These are phyloP conservation scores for Epichloe glyceriae DNA, from an alignment of 2,329 filamentous ascomycete species.

Conservation along the genomic window DNA sequence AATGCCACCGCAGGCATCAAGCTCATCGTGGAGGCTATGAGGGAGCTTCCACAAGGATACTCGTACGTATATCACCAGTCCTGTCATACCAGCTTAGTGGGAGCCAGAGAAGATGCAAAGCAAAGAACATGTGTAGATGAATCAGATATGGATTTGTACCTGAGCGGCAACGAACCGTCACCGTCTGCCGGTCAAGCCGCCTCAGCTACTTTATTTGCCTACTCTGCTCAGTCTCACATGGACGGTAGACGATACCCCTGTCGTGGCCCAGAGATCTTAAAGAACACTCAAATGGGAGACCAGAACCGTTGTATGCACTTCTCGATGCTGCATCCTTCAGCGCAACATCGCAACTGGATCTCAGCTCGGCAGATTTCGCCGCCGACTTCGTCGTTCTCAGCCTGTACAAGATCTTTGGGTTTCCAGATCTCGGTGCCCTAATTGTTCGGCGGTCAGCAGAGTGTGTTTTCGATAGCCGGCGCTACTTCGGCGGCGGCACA, in stretches of 20 bases:
- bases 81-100: constrained; percentile 77
- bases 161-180: constrained; percentile 28
- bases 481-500: constrained; percentile 88
- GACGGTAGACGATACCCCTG: constrained; percentile 65
- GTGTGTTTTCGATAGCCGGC: constrained; percentile 49
- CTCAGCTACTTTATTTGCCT: constrained; percentile 51
- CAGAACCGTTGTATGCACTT: constrained; percentile 45
- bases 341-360: constrained; percentile 63
- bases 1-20: constrained; percentile 91
- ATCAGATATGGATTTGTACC: constrained; percentile 50
- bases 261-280: constrained; percentile 48
- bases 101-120: constrained; percentile 58
- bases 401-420: constrained; percentile 97
- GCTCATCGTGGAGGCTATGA: constrained; percentile 65
- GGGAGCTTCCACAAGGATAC: constrained; percentile 57
- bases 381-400: constrained; percentile 83
- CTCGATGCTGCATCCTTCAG: constrained; percentile 75
- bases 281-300: constrained; percentile 8
- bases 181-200: constrained; percentile 5
- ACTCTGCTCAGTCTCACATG: constrained; percentile 88
- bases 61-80: constrained; percentile 73
- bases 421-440: constrained; percentile 78
- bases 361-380: constrained; percentile 45
- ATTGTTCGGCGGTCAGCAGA: constrained; percentile 64
- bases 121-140: constrained; percentile 56